phyloP scores from a whole-genome alignment of 2,329 filamentous ascomycete species.

The Stagonosporopsis vannaccii region DNA sequence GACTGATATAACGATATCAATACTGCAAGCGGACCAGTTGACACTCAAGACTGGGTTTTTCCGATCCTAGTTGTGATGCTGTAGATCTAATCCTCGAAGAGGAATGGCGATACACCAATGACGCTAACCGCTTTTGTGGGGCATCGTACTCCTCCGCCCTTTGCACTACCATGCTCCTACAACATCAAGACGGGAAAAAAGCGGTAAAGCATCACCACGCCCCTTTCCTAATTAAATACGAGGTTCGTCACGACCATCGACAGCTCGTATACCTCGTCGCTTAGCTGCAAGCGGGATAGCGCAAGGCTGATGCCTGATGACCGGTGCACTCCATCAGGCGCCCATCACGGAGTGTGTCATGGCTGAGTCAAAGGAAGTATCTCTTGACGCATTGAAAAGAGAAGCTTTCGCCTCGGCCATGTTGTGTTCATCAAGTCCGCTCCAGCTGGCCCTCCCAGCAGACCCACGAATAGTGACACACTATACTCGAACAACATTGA shows the following conservation, averaged over 20 bases:
- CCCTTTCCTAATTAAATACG: neutral
- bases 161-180: neutral
- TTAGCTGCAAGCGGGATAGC: neutral
- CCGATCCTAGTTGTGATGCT: no score
- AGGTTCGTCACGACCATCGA: neutral
- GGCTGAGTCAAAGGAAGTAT: neutral
- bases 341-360: neutral
- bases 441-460: neutral
- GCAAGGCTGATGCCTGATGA: constrained; percentile 6
- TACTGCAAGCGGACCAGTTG: no score
- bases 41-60: no score
- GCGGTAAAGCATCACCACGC: neutral
- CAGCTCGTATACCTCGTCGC: neutral
- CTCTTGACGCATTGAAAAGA: neutral
- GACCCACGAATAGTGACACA: neutral
- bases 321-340: constrained; percentile 2
- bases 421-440: neutral
- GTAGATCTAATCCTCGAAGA: no score
- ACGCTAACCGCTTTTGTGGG: neutral
- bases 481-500: neutral
- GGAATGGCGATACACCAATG: no score
- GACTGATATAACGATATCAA: no score
- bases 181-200: neutral
- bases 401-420: neutral
- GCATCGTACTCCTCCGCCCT: neutral